Base-by-base conservation (phyloP, 2,329 filamentous ascomycete genomes). In the Phialophora tarda region DNA sequence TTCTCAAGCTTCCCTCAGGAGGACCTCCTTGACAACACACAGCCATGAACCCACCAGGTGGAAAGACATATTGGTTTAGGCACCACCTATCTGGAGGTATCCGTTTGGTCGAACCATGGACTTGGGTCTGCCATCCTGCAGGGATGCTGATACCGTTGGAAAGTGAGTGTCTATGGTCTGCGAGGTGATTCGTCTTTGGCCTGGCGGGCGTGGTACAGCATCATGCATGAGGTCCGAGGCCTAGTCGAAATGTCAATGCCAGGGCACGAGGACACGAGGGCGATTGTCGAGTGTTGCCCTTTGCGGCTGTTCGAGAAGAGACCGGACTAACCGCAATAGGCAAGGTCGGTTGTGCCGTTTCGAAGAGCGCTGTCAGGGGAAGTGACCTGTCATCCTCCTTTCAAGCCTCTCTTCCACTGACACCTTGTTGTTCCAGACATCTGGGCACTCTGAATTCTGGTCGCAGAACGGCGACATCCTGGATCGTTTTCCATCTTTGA, bases 301-400 rank as follows among this genome's bases (percentile, higher is more conserved):
- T 54, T 28, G 47, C 30, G 21, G 14, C 28, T 2, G 38, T 47
- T 56, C 17, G 41, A 47, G 51, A 62, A n/a, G 38, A 56, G 38
- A 26, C 51, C 26, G 34, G 38, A 34, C 17, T 62, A 56, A 55
- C 60, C 51, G 11, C 8, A 62, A 24, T 10, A 32, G 38, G 51
- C n/a, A 56, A 32, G 30, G 34, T 24, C 2, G 0, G 3, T 24
- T 28, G 47, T 17, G 7, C 2, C 48, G 10, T 41, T 30, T 26
- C 47, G 11, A 34, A 44, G 48, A 30, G 21, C 17, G 6, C n/a
- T 14, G 38, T 41, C 26, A 34, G 30, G 58, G 8, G 32, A 60
- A 24, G 17, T 44, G 59, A 61, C 34, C 38, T 34, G 34, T 56
- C 30, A 26, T n/a, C 14, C 34, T 23, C 7, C 60, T 26, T 10